phyloP scores from a whole-genome alignment of 2,329 filamentous ascomycete species.

The Cercospora sojina region DNA sequence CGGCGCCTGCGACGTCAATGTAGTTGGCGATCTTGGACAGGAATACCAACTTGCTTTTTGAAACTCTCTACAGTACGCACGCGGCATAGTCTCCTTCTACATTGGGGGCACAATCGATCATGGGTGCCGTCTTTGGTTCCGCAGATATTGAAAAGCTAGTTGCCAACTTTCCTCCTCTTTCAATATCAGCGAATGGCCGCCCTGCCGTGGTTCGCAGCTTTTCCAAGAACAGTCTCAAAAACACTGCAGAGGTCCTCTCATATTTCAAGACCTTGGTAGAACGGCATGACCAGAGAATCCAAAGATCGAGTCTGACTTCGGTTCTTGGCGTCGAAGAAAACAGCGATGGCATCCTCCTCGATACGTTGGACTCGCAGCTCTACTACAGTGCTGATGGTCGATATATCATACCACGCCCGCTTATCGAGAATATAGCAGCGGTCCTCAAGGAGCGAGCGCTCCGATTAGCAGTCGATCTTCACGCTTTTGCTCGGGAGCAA shows the following conservation, averaged over 20 bases:
- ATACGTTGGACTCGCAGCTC: conserved; percentile 18
- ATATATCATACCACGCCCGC: conserved; percentile 22
- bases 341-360: conserved; percentile 19
- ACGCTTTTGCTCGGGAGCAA: conserved; percentile 22
- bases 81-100: neutral
- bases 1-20: conserved; percentile 13
- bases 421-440: conserved; percentile 22
- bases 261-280: conserved; percentile 20
- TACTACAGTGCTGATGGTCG: conserved; percentile 23
- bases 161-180: conserved; percentile 28
- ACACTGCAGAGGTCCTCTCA: conserved; percentile 14
- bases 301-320: conserved; percentile 14
- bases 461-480: conserved; percentile 20
- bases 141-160: conserved; percentile 32
- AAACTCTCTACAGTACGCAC: neutral
- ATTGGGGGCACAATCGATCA: neutral
- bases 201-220: conserved; percentile 28
- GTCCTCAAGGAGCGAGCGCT: conserved; percentile 20
- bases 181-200: conserved; percentile 20
- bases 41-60: neutral
- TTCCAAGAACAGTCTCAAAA: conserved; percentile 26
- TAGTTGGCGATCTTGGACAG: conserved; percentile 3
- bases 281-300: conserved; percentile 12
- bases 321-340: conserved; percentile 22
- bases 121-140: conserved; percentile 28